Evolutionary conservation across 2,329 filamentous ascomycete species (phyloP), one percentile per base, ranked within the genome.

Genomic region (Pseudogymnoascus verrucosus): DNA sequence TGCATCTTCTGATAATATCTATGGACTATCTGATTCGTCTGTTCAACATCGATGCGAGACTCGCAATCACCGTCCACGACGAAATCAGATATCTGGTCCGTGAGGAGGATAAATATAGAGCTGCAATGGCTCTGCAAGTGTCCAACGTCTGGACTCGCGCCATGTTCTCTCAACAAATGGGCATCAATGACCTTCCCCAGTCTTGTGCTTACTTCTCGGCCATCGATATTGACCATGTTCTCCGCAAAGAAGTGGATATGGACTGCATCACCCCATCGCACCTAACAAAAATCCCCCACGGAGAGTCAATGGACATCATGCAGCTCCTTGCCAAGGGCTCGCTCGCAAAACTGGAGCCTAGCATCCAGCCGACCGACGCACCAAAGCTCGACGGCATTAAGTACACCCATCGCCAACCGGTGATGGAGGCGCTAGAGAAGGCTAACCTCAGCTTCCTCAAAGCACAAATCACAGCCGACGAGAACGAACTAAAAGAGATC

Each of bases 171-270:
- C 92, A 99, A 76, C 95, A 99, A 76, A 90, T 97, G 71, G 95
- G 95, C 65, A 99, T 99, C 70, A 82, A 96, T 67, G 95, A 99
- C 71, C 82, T 99, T 8, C 95, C 96, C 0, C 95, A 98, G 72
- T 87, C 89, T 0, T 97, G 93, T 71, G 95, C 95, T 7, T 99
- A 92, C 76, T 99, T 99, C 77, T 96, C 90, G 0, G 93, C 95
- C 3, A 86, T 99, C 5, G 95, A 99, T 72, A 90, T 99, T 68
- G 95, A 99, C 72, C 88, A 91, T 70, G 93, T 99, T 2, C 81
- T 99, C n/a, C 85, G 95, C 61, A 99, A 99, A 74, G 95, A 99
- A 76, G 96, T 99, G 3, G 89, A 99, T 74, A 96, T 99, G 91
- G 90, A 96, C 72, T 99, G 95, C 74, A 77, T 98, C 47, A 99